Percentiles rank a stretch among this genome's conserved stretches.
Conservation (phyloP, 148 eudicot genomes). For the Spergularia marina region DNA sequence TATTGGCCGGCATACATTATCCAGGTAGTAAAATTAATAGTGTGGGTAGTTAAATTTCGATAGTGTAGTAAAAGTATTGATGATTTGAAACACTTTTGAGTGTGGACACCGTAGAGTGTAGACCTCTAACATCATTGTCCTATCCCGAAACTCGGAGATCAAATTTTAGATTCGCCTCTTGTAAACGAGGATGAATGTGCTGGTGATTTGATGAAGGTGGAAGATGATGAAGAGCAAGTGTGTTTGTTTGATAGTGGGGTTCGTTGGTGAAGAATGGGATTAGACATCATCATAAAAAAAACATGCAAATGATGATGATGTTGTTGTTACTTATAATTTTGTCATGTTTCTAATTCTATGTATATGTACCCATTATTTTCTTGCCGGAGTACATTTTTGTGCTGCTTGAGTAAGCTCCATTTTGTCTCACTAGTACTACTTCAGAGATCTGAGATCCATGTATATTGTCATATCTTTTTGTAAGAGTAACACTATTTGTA, state of each 20-base stretch:
- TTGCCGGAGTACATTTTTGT: neutral
- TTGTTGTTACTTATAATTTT: slow-evolving; percentile 9
- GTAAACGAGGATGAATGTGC: neutral
- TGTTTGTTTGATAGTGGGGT: slow-evolving; percentile 25
- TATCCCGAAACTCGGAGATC: no score
- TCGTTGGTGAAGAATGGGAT: slow-evolving; percentile 28
- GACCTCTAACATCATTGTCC: no score
- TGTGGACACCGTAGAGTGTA: no score
- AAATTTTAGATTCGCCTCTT: no score
- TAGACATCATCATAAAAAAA: slow-evolving; percentile 28
- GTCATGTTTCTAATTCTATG: slow-evolving; percentile 12
- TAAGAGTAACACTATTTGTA: no score
- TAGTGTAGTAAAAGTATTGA: no score
- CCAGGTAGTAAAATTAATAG: no score
- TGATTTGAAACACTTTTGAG: no score
- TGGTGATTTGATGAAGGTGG: neutral
- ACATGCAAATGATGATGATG: slow-evolving; percentile 13
- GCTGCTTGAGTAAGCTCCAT: slow-evolving; percentile 2
- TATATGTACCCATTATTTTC: neutral
- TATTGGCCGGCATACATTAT: no score
- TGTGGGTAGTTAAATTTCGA: no score
- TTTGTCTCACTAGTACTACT: neutral
- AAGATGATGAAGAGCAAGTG: neutral
- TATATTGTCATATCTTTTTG: neutral
- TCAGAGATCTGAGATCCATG: no score